A percentile compares a stretch with the other conserved stretches of the same genome.
These are phyloP conservation scores for Curvularia sp. DNA, from an alignment of 2,329 filamentous ascomycete species.

Conservation along the genomic window DNA sequence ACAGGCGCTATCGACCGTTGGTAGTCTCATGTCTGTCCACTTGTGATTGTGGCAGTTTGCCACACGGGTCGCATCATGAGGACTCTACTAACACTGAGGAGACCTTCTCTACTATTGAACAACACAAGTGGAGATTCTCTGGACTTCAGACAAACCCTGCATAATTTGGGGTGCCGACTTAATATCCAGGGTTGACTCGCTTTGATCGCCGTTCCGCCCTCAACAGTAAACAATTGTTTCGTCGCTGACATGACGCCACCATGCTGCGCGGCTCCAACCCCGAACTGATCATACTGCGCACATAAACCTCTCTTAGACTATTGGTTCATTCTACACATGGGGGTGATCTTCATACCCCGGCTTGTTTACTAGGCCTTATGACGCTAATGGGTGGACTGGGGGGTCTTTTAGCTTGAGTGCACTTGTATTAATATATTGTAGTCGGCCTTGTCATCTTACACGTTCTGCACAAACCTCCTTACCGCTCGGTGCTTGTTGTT, in stretches of 20 bases:
- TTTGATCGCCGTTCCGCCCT: background rate
- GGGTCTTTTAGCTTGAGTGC: background rate
- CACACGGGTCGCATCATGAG: background rate
- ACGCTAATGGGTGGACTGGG: background rate
- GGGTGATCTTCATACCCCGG: slow-evolving; percentile 6
- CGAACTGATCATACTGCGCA: slow-evolving; percentile 1
- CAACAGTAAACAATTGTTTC: slow-evolving; percentile 2
- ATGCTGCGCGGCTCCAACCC: slow-evolving; percentile 2
- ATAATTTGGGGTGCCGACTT: background rate
- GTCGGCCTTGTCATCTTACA: background rate
- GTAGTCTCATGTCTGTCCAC: background rate
- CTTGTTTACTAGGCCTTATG: slow-evolving; percentile 3
- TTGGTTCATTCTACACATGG: slow-evolving; percentile 5
- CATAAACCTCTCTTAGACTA: slow-evolving; percentile 1
- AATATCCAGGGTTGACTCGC: slow-evolving; percentile 1
- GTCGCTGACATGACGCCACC: slow-evolving; percentile 7
- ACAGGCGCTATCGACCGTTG: background rate
- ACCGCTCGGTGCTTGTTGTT: slow-evolving; percentile 4
- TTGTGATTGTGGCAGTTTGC: background rate
- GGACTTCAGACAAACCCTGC: background rate
- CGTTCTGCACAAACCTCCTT: background rate
- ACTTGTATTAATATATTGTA: slow-evolving; percentile 4
- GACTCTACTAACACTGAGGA: background rate
- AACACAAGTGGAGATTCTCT: background rate
- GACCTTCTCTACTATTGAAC: background rate